phyloP scores from a whole-genome alignment of 2,329 filamentous ascomycete genomes.

The Ceratocystis papillata region DNA sequence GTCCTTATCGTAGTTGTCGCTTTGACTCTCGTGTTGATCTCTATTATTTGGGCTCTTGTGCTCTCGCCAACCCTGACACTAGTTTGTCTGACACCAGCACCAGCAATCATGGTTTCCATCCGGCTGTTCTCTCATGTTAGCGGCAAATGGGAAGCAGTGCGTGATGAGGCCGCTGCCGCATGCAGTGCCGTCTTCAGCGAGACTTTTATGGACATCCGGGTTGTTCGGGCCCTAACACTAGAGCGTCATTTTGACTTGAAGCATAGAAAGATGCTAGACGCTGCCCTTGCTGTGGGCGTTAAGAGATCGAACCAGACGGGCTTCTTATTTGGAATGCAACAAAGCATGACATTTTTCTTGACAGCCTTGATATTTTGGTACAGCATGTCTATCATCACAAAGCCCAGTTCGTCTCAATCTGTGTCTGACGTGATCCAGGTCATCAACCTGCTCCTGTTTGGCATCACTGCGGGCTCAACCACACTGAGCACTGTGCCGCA shows the following conservation, averaged over 20 bases:
- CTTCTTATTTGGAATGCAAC: conserved; percentile 64
- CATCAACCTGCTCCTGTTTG: conserved; percentile 74
- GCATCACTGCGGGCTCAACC: conserved; percentile 59
- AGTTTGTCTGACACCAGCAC: conserved; percentile 58
- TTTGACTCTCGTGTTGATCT: conserved; percentile 54
- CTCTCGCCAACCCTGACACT: conserved; percentile 73
- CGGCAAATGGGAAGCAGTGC: conserved; percentile 59
- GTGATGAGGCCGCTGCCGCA: conserved; percentile 47
- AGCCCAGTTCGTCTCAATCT: conserved; percentile 34
- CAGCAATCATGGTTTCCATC: conserved; percentile 56
- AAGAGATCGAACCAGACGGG: conserved; percentile 57
- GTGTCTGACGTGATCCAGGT: conserved; percentile 58
- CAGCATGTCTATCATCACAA: conserved; percentile 52
- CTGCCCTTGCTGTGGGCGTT: conserved; percentile 50
- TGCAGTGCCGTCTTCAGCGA: conserved; percentile 50
- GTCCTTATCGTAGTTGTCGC: conserved; percentile 59
- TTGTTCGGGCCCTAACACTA: conserved; percentile 63
- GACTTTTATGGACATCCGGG: conserved; percentile 65
- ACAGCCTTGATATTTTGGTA: conserved; percentile 78
- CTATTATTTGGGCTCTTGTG: conserved; percentile 61
- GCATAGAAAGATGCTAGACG: conserved; percentile 42
- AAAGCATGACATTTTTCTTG: conserved; percentile 59
- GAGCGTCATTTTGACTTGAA: conserved; percentile 60
- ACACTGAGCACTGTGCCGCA: conserved; percentile 70
- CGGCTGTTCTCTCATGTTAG: conserved; percentile 55